Base-by-base conservation (phyloP, 148 eudicot genomes). In the Spergularia bocconei region DNA sequence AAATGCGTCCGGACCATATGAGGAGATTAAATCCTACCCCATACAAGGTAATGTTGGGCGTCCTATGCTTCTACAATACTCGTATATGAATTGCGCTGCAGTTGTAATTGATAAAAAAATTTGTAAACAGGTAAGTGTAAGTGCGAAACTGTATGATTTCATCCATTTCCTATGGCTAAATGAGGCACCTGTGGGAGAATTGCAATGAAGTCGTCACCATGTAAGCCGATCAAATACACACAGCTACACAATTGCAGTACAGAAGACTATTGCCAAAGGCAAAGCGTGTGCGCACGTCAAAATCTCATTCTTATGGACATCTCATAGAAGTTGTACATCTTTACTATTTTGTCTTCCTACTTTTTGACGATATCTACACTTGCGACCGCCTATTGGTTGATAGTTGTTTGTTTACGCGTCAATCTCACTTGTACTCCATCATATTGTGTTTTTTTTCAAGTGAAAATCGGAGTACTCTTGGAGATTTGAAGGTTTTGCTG, bases 1-100 rank as follows among this genome's bases (percentile, higher is more conserved):
- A 84, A 80, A 90, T 92, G 93, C 93, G 97, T 14, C 83, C 96
- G 11, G 98, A 95, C 81, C 97, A 95, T 85, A 90, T 95, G 98
- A 86, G 97, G 77, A 89, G 96, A 80, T 81, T 94, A 77, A 94
- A 94, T 79, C 98, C 98, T 61, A 94, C 96, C 44, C 97, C 98
- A 77, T 94, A 94, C 86, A 94, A 93, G 98, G 98, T 94, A 74
- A 6, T 16, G 29, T 19, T 29, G 25, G 48, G 41, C 44, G 17
- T 62, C 51, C 38, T 20, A 56, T 15, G 58, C 12, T 66, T 71
- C 69, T 59, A 39, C 29, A 56, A 12, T 53, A 52, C 48, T 44
- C 9, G 38, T 53, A 10, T 38, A 44, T 56, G 14, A 60, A 29
- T 20, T 41, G 33, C 19, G 52, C 23, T 12, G 17, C 7, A 2